These are phyloP conservation scores for Akebia trifoliata DNA, from an alignment of 164 flowering plant species.

Conservation along the genomic window DNA sequence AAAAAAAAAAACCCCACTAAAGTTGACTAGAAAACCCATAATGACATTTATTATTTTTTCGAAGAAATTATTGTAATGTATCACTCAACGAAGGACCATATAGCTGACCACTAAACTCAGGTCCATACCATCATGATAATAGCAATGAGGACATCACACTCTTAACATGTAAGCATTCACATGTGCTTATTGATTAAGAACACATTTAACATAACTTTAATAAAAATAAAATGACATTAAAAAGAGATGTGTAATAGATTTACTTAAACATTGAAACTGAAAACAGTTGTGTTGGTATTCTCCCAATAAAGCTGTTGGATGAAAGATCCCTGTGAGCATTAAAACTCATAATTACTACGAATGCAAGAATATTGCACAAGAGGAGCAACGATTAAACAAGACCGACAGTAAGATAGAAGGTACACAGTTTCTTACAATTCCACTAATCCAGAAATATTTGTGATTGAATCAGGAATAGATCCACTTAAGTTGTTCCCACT, in stretches of 20 bases:
- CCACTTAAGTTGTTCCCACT: constrained; percentile 43
- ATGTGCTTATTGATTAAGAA: too few relatives aligned
- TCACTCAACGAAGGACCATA: too few relatives aligned
- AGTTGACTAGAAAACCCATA: too few relatives aligned
- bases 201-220: neutral
- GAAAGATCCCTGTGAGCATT: constrained; percentile 68
- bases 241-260: constrained; percentile 7
- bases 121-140: neutral
- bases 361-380: neutral
- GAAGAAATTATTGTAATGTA: too few relatives aligned
- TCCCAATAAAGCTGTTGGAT: constrained; percentile 56
- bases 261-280: constrained; percentile 62
- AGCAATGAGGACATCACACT: neutral
- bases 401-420: neutral
- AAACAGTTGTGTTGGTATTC: constrained; percentile 51
- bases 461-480: constrained; percentile 37
- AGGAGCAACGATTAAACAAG: neutral
- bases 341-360: neutral
- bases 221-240: neutral
- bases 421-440: constrained; percentile 28
- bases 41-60: too few relatives aligned
- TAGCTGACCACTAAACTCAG: neutral
- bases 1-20: too few relatives aligned
- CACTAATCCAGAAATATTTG: constrained; percentile 29
- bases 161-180: neutral